These are phyloP conservation scores for Glycyrrhiza uralensis DNA, from an alignment of 306 rosid genomes.

Conservation along the genomic window DNA sequence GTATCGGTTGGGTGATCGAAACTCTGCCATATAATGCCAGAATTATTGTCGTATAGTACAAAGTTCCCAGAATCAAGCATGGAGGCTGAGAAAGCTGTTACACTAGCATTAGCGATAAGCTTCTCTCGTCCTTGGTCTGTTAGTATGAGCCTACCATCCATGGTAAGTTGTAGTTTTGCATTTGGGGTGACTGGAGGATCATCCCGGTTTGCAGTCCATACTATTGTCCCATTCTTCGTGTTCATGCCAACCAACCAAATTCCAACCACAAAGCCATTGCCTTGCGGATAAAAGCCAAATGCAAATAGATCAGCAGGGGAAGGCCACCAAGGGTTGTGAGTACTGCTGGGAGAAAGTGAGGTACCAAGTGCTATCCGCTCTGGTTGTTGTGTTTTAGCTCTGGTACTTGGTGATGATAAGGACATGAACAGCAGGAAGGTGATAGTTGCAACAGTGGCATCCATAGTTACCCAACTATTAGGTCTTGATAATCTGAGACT, in stretches of 20 bases:
- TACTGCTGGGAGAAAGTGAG: neutral
- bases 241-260: constrained; percentile 6
- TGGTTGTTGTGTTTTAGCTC: neutral
- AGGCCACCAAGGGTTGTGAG: neutral
- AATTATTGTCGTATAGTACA: neutral
- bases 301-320: constrained; percentile 31
- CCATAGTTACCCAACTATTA: constrained; percentile 12
- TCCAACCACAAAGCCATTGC: constrained; percentile 20
- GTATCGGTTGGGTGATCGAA: constrained; percentile 36
- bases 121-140: neutral
- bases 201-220: constrained; percentile 38
- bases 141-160: constrained; percentile 15
- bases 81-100: constrained; percentile 32
- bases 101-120: neutral
- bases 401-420: neutral
- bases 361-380: neutral
- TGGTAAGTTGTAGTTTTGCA: constrained; percentile 24
- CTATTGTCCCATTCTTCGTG: neutral
- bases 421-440: neutral
- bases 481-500: neutral
- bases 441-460: neutral
- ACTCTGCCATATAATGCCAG: constrained; percentile 34
- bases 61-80: constrained; percentile 43
- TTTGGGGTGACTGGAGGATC: constrained; percentile 24
- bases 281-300: constrained; percentile 33